These are phyloP conservation scores for Pichia californica DNA, from an alignment of 805 yeast genomes.

Conservation along the genomic window DNA sequence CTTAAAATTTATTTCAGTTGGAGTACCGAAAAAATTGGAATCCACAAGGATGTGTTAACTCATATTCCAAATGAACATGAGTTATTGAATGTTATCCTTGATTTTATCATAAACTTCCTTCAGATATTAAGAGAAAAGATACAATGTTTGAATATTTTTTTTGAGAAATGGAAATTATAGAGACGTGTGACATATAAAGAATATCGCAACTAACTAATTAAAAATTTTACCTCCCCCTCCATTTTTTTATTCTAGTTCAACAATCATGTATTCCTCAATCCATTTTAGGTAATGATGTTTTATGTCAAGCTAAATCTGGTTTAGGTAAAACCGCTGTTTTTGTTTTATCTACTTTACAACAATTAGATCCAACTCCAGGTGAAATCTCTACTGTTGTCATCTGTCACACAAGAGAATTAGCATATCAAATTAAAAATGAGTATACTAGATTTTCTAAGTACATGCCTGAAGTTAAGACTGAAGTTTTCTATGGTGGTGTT, in stretches of 20 bases:
- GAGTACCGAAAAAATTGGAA: too few relatives aligned
- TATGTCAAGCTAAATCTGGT: constrained; percentile 99
- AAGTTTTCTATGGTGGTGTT: constrained; percentile 95
- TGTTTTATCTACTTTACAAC: constrained; percentile 92
- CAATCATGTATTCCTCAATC: constrained; percentile 98
- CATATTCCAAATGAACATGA: too few relatives aligned
- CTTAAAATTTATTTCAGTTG: too few relatives aligned
- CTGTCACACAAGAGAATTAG: constrained; percentile 98
- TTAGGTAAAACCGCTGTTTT: constrained; percentile 98
- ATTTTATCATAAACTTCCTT: too few relatives aligned
- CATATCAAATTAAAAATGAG: constrained; percentile 96
- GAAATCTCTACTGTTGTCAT: constrained; percentile 91
- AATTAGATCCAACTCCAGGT: constrained; percentile 95
- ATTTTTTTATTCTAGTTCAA: constrained; percentile 52
- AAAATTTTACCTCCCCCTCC: background rate
- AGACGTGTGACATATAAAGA: background rate
- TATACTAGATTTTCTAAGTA: constrained; percentile 96
- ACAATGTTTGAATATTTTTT: background rate
- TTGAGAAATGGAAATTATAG: background rate
- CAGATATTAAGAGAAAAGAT: too few relatives aligned
- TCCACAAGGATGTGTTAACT: too few relatives aligned
- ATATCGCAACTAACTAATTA: constrained; percentile 4
- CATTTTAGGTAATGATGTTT: constrained; percentile 93
- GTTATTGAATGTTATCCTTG: too few relatives aligned
- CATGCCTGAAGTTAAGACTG: constrained; percentile 96